These are phyloP conservation scores for Sungouiella thailandica DNA, from an alignment of 805 yeast genomes.

Conservation along the genomic window DNA sequence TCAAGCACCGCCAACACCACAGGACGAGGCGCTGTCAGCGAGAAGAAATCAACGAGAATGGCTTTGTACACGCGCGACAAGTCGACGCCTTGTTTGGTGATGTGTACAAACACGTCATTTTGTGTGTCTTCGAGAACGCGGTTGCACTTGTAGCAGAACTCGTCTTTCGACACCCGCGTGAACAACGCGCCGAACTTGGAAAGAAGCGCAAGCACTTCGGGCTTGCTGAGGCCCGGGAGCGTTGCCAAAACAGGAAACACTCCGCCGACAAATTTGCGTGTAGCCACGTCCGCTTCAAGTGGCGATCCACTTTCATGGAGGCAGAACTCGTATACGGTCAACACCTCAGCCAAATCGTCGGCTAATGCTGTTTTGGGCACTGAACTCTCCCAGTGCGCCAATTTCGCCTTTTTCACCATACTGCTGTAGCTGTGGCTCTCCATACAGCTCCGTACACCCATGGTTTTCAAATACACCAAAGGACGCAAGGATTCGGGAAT, in stretches of 20 bases:
- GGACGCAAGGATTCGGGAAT: constrained; percentile 28
- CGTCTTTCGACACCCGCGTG: constrained; percentile 23
- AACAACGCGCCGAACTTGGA: constrained; percentile 28
- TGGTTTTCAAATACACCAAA: constrained; percentile 27
- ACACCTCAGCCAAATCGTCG: constrained; percentile 17
- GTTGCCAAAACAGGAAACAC: constrained; percentile 15
- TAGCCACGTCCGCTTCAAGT: constrained; percentile 12
- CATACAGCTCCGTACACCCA: constrained; percentile 26
- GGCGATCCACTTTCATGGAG: constrained; percentile 19
- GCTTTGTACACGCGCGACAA: constrained; percentile 18
- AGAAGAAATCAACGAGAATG: constrained; percentile 17
- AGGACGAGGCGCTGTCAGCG: constrained; percentile 2
- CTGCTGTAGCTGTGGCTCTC: constrained; percentile 24
- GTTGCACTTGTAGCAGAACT: constrained; percentile 31
- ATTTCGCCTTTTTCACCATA: constrained; percentile 23
- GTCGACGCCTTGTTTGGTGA: constrained; percentile 33
- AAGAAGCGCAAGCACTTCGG: constrained; percentile 30
- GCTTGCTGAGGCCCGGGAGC: constrained; percentile 17
- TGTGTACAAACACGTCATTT: constrained; percentile 24
- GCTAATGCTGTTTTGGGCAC: background rate
- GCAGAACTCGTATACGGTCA: constrained; percentile 30
- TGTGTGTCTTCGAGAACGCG: constrained; percentile 33
- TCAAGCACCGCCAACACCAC: constrained; percentile 22
- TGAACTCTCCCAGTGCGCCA: constrained; percentile 2
- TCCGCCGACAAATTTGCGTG: constrained; percentile 20